Evolutionary conservation across 192 early-diverging fungal genomes (phyloP).

Genomic region (Podila horticola): DNA sequence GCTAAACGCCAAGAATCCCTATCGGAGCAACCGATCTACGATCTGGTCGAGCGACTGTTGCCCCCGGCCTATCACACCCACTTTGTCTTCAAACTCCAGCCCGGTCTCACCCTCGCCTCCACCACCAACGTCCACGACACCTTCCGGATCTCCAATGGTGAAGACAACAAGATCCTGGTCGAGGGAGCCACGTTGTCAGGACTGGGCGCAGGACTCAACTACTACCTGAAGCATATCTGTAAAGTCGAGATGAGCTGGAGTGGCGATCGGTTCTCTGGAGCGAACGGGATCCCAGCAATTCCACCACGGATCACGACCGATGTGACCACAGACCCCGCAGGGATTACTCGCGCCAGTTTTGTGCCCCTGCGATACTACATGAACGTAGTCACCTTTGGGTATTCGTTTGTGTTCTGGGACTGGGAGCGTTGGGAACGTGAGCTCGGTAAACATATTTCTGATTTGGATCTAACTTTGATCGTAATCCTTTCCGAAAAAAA

Average conservation of each 20-base stretch:
- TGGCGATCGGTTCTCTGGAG: conserved; percentile 31
- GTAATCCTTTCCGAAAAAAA: too few relatives aligned
- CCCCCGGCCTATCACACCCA: conserved; percentile 19
- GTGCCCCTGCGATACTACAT: conserved; percentile 49
- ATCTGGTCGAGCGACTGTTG: conserved; percentile 14
- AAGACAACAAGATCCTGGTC: conserved; percentile 5
- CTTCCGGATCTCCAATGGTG: conserved; percentile 16
- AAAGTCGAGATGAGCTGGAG: conserved; percentile 49
- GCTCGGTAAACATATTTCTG: conserved; percentile 14
- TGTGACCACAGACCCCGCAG: background rate
- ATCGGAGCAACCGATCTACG: conserved; percentile 1
- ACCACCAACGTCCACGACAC: conserved; percentile 30
- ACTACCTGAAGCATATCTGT: conserved; percentile 35
- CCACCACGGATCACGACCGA: conserved; percentile 14
- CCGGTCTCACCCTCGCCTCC: conserved; percentile 10
- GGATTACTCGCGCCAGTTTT: conserved; percentile 31
- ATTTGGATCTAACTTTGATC: background rate
- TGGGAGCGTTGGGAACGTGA: conserved; percentile 49
- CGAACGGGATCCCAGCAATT: conserved; percentile 7
- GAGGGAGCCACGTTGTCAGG: conserved; percentile 20
- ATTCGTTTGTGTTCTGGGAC: conserved; percentile 47
- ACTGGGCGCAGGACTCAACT: conserved; percentile 38
- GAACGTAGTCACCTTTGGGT: conserved; percentile 51
- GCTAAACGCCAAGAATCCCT: background rate
- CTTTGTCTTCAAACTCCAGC: conserved; percentile 17